Conservation (phyloP, 2,329 filamentous ascomycete genomes). For the Hypoxylon sp. region DNA sequence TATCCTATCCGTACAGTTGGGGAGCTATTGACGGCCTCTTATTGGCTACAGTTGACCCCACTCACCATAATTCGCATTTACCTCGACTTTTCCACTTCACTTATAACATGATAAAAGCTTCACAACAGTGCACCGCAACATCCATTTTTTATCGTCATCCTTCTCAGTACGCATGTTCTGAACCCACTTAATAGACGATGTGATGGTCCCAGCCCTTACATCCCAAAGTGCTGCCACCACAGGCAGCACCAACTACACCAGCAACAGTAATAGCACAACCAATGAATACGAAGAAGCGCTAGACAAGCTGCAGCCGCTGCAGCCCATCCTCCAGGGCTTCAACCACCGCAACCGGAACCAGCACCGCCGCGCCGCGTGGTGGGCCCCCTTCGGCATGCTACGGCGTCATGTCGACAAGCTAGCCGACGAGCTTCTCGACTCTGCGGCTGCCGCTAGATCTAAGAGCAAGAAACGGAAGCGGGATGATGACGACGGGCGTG, state of each 20-base stretch:
- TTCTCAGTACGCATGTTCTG: not conserved
- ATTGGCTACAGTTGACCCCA: not conserved
- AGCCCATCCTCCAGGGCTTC: slow-evolving; percentile 76
- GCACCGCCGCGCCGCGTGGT: slow-evolving; percentile 87
- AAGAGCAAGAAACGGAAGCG: slow-evolving; percentile 59
- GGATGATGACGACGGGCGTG: slow-evolving; percentile 42
- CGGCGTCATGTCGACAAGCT: slow-evolving; percentile 76
- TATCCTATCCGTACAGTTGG: not conserved
- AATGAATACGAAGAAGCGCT: slow-evolving; percentile 47
- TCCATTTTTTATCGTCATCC: not conserved
- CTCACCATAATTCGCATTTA: not conserved
- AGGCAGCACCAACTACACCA: not conserved
- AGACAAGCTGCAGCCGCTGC: slow-evolving; percentile 46
- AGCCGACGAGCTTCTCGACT: slow-evolving; percentile 55
- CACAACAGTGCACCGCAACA: not conserved
- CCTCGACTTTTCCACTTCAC: not conserved
- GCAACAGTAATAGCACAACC: not conserved
- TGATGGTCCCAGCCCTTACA: slow-evolving; percentile 30
- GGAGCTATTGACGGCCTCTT: not conserved
- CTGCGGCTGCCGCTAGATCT: slow-evolving; percentile 31
- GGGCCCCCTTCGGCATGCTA: slow-evolving; percentile 78
- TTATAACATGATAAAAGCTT: not conserved
- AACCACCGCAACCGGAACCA: slow-evolving; percentile 92
- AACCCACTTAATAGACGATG: slow-evolving; percentile 18
- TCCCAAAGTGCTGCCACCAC: slow-evolving; percentile 1